These are phyloP conservation scores for Pittosporum tobira DNA, from an alignment of 129 eudicot genomes.

Conservation along the genomic window DNA sequence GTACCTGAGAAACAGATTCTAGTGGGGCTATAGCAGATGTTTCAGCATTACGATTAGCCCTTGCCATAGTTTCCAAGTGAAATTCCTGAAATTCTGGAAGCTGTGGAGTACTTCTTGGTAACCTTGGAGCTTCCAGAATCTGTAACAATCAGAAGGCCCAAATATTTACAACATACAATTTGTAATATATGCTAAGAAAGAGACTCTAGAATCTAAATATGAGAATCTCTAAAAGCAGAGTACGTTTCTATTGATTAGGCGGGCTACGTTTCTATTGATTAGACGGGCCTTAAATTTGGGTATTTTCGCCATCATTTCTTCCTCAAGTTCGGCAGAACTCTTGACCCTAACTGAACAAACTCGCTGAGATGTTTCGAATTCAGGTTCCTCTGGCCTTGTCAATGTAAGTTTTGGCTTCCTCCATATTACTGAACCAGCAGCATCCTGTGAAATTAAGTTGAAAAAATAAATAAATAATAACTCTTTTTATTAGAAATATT, in stretches of 20 bases:
- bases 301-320: slow-evolving; percentile 92
- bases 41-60: slow-evolving; percentile 75
- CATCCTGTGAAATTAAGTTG: slow-evolving; percentile 31
- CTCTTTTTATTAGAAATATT: too few species aligned
- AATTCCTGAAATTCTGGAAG: slow-evolving; percentile 82
- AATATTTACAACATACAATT: not conserved
- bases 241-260: too few species aligned
- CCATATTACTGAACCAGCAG: slow-evolving; percentile 29
- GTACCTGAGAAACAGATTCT: slow-evolving; percentile 26
- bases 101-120: slow-evolving; percentile 78
- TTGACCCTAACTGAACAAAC: slow-evolving; percentile 52
- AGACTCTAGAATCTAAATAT: not conserved
- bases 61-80: slow-evolving; percentile 80
- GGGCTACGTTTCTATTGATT: slow-evolving; percentile 80
- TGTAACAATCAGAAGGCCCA: slow-evolving; percentile 14
- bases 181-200: too few species aligned
- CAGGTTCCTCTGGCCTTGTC: slow-evolving; percentile 91
- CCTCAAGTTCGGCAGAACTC: slow-evolving; percentile 83
- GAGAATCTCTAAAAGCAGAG: too few species aligned
- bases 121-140: slow-evolving; percentile 73
- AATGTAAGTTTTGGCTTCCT: slow-evolving; percentile 60
- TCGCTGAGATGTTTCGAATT: slow-evolving; percentile 81
- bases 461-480: too few species aligned
- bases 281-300: slow-evolving; percentile 96
- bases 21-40: slow-evolving; percentile 57